phyloP scores from a whole-genome alignment of 768 basidiomycete genomes.

The Phylloporus arenicola region DNA sequence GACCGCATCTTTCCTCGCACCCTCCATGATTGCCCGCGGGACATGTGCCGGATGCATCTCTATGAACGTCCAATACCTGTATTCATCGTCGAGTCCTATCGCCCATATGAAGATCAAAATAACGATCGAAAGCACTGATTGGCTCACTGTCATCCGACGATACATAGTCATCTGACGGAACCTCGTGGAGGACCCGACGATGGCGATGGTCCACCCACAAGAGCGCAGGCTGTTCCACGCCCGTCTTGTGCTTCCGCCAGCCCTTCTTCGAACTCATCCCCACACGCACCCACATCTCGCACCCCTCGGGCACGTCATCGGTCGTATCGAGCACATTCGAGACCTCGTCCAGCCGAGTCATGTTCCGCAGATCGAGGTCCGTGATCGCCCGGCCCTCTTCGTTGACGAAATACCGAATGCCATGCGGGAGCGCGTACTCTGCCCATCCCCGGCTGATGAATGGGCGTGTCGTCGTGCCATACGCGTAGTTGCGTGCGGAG shows the following conservation, averaged over 20 bases:
- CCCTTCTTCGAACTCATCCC: constrained; percentile 24
- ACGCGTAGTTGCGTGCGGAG: constrained; percentile 25
- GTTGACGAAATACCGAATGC: constrained; percentile 64
- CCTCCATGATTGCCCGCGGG: constrained; percentile 41
- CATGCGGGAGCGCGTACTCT: constrained; percentile 72
- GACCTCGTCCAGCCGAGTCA: constrained; percentile 42
- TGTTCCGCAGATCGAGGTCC: constrained; percentile 59
- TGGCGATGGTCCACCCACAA: constrained; percentile 66
- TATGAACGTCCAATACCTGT: constrained; percentile 78
- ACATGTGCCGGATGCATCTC: constrained; percentile 74
- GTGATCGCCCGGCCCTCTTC: constrained; percentile 57
- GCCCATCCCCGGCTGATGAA: constrained; percentile 56
- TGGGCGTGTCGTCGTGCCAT: constrained; percentile 23
- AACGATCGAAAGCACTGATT: not conserved
- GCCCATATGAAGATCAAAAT: not conserved
- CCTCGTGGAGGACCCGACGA: constrained; percentile 46
- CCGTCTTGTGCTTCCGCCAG: constrained; percentile 30
- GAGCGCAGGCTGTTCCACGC: constrained; percentile 34
- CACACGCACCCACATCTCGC: constrained; percentile 63
- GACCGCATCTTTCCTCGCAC: constrained; percentile 61
- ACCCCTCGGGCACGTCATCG: constrained; percentile 35
- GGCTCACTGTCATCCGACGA: constrained; percentile 39
- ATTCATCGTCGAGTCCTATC: constrained; percentile 68
- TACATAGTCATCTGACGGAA: constrained; percentile 30
- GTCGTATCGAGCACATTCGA: constrained; percentile 29